A percentile compares a stretch with the other conserved stretches of the same genome.
Conservation (phyloP, 495 filamentous ascomycete genomes). For the Chaetomium fimeti region DNA sequence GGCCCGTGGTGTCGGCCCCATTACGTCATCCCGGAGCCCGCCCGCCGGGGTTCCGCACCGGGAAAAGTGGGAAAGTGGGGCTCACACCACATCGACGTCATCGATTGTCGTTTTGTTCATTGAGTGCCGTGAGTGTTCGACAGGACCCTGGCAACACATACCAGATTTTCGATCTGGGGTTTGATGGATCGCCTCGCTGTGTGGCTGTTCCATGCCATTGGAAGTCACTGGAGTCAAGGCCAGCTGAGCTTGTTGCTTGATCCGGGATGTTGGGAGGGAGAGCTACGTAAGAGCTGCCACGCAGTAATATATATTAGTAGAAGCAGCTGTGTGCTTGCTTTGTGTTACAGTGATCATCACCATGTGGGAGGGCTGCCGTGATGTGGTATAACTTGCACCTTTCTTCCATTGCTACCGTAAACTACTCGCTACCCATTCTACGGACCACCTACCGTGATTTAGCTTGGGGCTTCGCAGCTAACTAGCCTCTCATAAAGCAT, state of each 20-base stretch:
- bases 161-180: no score
- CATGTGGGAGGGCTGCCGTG: neutral
- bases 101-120: neutral
- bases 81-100: constrained; percentile 16
- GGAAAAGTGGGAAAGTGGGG: neutral
- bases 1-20: neutral
- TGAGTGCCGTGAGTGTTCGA: no score
- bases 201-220: constrained; percentile 5
- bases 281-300: neutral
- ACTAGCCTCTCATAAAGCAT: no score
- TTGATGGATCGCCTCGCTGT: neutral
- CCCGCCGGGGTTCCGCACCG: neutral
- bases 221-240: neutral
- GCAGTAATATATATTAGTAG: neutral
- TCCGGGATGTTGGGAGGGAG: neutral
- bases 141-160: no score
- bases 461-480: neutral
- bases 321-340: neutral
- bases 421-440: neutral
- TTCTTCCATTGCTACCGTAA: neutral
- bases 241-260: neutral
- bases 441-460: neutral
- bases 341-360: no score
- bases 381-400: neutral
- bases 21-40: constrained; percentile 9